Conservation (phyloP, 306 rosid genomes). For the Lathyrus tuberosus region DNA sequence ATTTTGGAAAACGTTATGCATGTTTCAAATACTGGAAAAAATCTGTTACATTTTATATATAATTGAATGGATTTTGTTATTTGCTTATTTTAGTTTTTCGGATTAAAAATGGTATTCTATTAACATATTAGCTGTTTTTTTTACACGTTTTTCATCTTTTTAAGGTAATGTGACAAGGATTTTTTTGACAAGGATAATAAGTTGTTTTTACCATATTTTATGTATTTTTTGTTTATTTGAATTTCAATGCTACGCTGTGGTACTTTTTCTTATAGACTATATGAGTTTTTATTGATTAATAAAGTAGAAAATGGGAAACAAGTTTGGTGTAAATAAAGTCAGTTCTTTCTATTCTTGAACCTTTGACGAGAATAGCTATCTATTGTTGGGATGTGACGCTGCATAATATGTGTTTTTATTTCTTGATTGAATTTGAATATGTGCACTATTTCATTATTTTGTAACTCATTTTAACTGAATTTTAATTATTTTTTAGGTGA, state of each 20-base stretch:
- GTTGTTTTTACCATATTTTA: conserved; percentile 28
- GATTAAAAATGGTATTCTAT: conserved; percentile 7
- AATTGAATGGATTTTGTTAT: not conserved
- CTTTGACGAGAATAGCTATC: not conserved
- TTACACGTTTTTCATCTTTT: conserved; percentile 6
- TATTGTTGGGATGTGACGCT: not conserved
- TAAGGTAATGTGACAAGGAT: conserved; percentile 27
- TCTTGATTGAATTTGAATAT: not conserved
- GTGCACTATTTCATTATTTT: not conserved
- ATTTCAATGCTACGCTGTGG: not conserved
- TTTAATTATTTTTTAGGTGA: too few species aligned
- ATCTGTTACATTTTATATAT: conserved; percentile 13
- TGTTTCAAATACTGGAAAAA: not conserved
- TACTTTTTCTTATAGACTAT: not conserved
- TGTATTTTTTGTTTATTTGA: not conserved
- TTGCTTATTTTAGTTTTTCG: conserved; percentile 38
- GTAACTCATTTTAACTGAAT: too few species aligned
- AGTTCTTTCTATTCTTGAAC: not conserved
- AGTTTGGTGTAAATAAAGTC: not conserved
- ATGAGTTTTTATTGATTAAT: not conserved
- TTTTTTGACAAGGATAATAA: conserved; percentile 21
- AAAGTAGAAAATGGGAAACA: not conserved
- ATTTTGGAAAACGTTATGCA: conserved; percentile 6
- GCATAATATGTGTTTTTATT: not conserved
- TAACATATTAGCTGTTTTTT: conserved; percentile 34